These are phyloP conservation scores for Glebionis coronaria DNA, from an alignment of 129 eudicot genomes.

Conservation along the genomic window DNA sequence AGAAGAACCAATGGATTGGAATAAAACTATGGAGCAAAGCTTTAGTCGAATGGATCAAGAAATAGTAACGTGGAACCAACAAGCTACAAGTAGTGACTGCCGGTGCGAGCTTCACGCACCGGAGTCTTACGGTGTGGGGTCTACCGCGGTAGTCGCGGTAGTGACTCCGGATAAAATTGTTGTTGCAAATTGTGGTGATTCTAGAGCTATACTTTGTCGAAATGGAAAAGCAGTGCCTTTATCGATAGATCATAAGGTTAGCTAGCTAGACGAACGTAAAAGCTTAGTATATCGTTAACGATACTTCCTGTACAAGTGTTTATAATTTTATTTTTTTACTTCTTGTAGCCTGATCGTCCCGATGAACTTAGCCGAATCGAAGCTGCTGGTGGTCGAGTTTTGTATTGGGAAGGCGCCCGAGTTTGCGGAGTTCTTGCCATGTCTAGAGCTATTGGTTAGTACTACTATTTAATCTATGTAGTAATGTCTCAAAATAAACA, in stretches of 20 bases:
- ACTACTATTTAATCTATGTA: neutral
- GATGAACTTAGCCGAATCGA: slow-evolving; percentile 61
- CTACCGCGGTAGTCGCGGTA: slow-evolving; percentile 55
- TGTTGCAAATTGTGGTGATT: slow-evolving; percentile 69
- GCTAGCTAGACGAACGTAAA: neutral
- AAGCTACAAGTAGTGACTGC: slow-evolving; percentile 25
- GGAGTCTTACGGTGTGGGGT: slow-evolving; percentile 47
- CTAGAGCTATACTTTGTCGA: slow-evolving; percentile 51
- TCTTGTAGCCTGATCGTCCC: slow-evolving; percentile 56
- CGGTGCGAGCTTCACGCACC: slow-evolving; percentile 42
- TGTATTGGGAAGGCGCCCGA: slow-evolving; percentile 60
- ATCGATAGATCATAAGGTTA: slow-evolving; percentile 61
- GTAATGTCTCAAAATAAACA: no score
- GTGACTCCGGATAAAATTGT: slow-evolving; percentile 39
- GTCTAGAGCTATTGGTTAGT: slow-evolving; percentile 62
- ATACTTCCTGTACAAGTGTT: neutral
- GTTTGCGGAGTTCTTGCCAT: slow-evolving; percentile 63
- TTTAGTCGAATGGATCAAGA: slow-evolving; percentile 49
- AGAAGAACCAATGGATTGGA: slow-evolving; percentile 36
- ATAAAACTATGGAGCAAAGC: slow-evolving; percentile 34
- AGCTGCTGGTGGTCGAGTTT: slow-evolving; percentile 52
- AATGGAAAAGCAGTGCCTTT: slow-evolving; percentile 48
- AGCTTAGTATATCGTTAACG: neutral
- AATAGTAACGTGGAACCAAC: slow-evolving; percentile 30
- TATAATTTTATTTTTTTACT: neutral